Evolutionary conservation across 345 rosid genomes (phyloP).

Genomic region (Linum usitatissimum): DNA sequence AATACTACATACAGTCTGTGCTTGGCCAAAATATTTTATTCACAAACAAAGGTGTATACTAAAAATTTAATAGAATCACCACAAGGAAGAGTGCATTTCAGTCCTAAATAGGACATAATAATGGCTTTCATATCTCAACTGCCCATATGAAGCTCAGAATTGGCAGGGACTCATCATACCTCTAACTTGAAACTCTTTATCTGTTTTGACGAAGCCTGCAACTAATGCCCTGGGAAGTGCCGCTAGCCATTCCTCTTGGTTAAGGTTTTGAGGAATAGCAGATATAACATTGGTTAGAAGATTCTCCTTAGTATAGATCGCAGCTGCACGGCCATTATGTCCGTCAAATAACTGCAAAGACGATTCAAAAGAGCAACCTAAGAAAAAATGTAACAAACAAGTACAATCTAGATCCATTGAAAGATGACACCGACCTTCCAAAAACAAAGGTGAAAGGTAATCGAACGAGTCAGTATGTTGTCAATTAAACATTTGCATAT

Average conservation of each 20-base stretch:
- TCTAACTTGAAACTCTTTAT: conserved; percentile 83
- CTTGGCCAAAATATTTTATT: background rate
- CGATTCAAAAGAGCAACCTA: conserved; percentile 9
- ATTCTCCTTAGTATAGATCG: conserved; percentile 88
- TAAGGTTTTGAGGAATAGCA: conserved; percentile 80
- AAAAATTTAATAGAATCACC: background rate
- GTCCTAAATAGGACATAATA: background rate
- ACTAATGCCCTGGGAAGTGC: conserved; percentile 96
- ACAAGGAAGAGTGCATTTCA: background rate
- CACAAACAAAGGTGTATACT: too few relatives aligned
- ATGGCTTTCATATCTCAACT: background rate
- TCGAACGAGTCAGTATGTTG: too few relatives aligned
- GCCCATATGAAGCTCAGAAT: background rate
- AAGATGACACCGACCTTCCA: too few relatives aligned
- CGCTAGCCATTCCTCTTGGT: conserved; percentile 83
- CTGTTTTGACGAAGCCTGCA: conserved; percentile 98
- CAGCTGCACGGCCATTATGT: conserved; percentile 95
- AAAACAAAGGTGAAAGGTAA: too few relatives aligned
- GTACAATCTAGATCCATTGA: too few relatives aligned
- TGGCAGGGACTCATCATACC: conserved; percentile 28
- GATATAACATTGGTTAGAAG: conserved; percentile 66
- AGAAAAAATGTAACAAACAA: background rate
- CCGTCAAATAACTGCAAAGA: conserved; percentile 89
- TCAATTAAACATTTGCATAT: too few relatives aligned
- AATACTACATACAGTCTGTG: too few relatives aligned